Base-by-base conservation (phyloP, 2,329 filamentous ascomycete species). In the Hymenotorrendiella dingleyae region DNA sequence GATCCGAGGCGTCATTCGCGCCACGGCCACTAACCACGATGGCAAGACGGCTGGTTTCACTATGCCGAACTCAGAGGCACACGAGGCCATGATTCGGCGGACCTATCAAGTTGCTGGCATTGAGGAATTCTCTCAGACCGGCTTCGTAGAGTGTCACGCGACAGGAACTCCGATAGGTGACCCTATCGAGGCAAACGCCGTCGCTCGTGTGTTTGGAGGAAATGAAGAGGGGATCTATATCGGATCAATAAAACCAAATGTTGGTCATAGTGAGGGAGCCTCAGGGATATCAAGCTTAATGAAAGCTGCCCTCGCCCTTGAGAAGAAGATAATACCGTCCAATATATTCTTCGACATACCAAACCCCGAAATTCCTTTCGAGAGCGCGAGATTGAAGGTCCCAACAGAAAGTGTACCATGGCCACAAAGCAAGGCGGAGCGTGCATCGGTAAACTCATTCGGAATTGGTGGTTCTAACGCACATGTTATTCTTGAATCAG, bases 1-100 rank as follows among this genome's bases (percentile, higher is more conserved):
- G 0, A 74, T 79, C 43, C 67, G 73, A 4, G 71, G 67, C 10
- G 66, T 80, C 16, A 72, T 81, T 42, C 67, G 73, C n/a, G 71
- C 66, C 4, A 74, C 68, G 0, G 64, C 64, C 67, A 43, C 72
- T 23, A 79, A 78, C 46, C 69, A 74, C 43, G 68, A 72, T 43
- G 70, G 70, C 6, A 60, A 62, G 12, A 72, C 68, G 0, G 54
- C 62, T 4, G 66, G 68, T 5, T 66, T 73, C 21, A 67, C 67
- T 0, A 57, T 66, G 23, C 71, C 71, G 0, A 72, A 50, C 38
- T 40, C 47, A 1, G 50, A 54, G 4, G 55, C 62, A 0, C 66
- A 69, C 39, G 61, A 60, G 40, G 24, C 27, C 4, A 20, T 46
- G 17, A 54, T 55, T 26, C 34, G 45, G 28, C 33, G 24, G 16